A percentile compares a stretch with the other conserved stretches of the same genome.
phyloP scores from a whole-genome alignment of 495 filamentous ascomycete genomes.

The Cercophora sp. region DNA sequence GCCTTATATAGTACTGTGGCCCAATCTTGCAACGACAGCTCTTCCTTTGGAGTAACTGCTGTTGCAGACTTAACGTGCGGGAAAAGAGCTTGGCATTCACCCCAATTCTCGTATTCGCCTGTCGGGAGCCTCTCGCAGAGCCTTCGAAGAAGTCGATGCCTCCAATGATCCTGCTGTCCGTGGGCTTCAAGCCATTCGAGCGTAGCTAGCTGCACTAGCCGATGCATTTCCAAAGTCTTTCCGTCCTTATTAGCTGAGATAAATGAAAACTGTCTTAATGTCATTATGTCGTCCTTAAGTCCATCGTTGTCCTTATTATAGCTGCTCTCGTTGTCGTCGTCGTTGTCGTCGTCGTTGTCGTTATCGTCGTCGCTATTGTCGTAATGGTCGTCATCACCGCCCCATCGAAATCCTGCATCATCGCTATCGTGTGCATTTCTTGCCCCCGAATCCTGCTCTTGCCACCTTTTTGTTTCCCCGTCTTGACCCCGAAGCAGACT shows the following conservation, averaged over 20 bases:
- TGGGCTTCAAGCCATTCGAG: conserved; percentile 4
- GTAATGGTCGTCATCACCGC: not conserved
- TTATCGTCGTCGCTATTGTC: not conserved
- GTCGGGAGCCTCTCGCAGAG: not conserved
- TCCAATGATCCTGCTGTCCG: conserved; percentile 6
- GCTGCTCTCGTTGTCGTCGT: not conserved
- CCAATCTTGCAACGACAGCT: not conserved
- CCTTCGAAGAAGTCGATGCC: not conserved
- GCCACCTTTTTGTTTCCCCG: conserved; percentile 13
- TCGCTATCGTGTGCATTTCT: conserved; percentile 1
- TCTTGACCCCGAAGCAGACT: conserved; percentile 24
- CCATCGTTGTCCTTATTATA: not conserved
- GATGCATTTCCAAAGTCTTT: conserved; percentile 3
- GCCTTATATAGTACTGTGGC: conserved; percentile 1
- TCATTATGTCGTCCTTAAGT: conserved; percentile 2
- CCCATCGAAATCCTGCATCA: not conserved
- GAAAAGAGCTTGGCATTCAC: not conserved
- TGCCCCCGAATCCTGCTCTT: conserved; percentile 2
- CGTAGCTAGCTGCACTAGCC: conserved; percentile 3
- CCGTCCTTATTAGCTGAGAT: not conserved
- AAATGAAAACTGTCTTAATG: not conserved
- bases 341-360: too few relatives aligned
- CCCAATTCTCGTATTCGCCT: conserved; percentile 3
- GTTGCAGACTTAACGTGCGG: conserved; percentile 1
- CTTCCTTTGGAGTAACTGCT: conserved; percentile 5